Conservation (phyloP, 345 rosid species). For the Linum lewisii region DNA sequence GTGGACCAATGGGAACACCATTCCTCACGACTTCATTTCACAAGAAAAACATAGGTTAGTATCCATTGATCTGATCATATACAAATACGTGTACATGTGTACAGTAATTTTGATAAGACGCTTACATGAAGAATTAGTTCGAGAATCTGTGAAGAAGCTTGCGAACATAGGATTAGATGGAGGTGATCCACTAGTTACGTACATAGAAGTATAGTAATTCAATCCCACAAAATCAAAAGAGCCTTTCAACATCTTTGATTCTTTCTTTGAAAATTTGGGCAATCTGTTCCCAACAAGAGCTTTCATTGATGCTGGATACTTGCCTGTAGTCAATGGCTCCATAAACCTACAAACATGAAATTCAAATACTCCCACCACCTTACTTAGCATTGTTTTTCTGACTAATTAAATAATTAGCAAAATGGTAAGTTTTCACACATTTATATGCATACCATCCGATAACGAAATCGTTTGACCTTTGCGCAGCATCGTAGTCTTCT, state of each 20-base stretch:
- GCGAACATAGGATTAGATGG: not conserved
- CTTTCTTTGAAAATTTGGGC: constrained; percentile 30
- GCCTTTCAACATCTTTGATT: constrained; percentile 30
- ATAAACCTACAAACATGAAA: constrained; percentile 34
- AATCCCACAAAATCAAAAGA: constrained; percentile 44
- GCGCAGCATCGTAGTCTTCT: not conserved
- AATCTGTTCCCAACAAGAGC: constrained; percentile 24
- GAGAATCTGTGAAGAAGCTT: constrained; percentile 30
- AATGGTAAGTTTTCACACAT: too few relatives aligned
- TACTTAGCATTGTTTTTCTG: too few relatives aligned
- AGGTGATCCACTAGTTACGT: constrained; percentile 14
- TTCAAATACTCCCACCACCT: too few relatives aligned
- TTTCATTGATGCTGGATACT: constrained; percentile 31
- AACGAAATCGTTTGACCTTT: not conserved
- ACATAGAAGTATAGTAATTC: constrained; percentile 36
- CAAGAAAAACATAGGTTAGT: not conserved
- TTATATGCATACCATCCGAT: not conserved
- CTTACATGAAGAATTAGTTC: constrained; percentile 20
- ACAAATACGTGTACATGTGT: not conserved
- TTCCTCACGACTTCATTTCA: constrained; percentile 8
- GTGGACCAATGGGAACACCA: constrained; percentile 15
- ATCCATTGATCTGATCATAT: too few relatives aligned
- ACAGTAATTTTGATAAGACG: not conserved
- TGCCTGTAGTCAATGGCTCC: constrained; percentile 31
- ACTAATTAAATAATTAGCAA: too few relatives aligned